Evolutionary conservation across 495 filamentous ascomycete genomes (phyloP).

Genomic region (Hypoxylon crocopeplum): DNA sequence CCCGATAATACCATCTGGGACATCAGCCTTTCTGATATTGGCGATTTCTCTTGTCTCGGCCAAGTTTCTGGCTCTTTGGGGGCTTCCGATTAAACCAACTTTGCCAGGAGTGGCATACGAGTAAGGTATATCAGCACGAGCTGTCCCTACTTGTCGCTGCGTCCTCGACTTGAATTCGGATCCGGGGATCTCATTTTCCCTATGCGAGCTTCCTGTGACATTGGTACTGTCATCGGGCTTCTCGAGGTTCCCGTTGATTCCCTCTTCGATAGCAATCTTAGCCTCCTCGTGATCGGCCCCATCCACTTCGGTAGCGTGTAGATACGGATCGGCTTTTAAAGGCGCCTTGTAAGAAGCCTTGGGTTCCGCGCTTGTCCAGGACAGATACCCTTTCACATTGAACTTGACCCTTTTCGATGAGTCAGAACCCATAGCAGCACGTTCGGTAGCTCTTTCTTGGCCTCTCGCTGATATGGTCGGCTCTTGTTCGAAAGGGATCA

Average conservation of each 20-base stretch:
- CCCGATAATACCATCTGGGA: neutral
- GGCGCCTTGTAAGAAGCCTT: neutral
- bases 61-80: neutral
- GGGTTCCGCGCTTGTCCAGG: neutral
- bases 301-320: no score
- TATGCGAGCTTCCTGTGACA: no score
- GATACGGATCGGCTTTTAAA: neutral
- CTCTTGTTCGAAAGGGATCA: neutral
- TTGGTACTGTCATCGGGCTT: no score
- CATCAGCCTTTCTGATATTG: neutral
- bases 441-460: slow-evolving; percentile 1
- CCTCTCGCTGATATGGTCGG: neutral
- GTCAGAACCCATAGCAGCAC: neutral
- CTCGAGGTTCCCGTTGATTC: no score
- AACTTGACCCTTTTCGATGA: slow-evolving; percentile 19
- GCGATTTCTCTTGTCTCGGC: neutral
- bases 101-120: slow-evolving; percentile 1
- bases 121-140: neutral
- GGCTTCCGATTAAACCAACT: neutral
- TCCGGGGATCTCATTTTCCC: no score
- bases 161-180: no score
- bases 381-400: slow-evolving; percentile 10
- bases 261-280: no score
- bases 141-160: neutral
- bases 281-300: no score